Evolutionary conservation across 2,329 filamentous ascomycete species (phyloP).

Genomic region (Penicillium concentricum): DNA sequence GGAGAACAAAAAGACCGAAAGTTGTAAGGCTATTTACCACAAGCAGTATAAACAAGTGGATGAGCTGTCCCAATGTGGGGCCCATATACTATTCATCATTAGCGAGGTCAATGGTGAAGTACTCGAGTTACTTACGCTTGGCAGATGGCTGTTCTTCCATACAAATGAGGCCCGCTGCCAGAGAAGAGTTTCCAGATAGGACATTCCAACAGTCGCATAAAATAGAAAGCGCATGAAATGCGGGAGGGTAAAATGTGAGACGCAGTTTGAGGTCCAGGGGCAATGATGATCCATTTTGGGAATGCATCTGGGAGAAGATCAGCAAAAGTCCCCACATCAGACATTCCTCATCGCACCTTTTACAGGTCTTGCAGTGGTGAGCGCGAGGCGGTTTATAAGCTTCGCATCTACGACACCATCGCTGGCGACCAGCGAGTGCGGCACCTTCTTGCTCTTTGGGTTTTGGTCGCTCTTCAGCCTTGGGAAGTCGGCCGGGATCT

Average conservation of each 20-base stretch:
- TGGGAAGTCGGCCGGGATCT: conserved; percentile 57
- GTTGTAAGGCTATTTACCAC: conserved; percentile 57
- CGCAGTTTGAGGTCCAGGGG: conserved; percentile 65
- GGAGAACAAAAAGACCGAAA: conserved; percentile 55
- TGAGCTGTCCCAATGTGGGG: conserved; percentile 52
- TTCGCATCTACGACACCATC: conserved; percentile 64
- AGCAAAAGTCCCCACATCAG: conserved; percentile 1
- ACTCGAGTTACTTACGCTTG: conserved; percentile 50
- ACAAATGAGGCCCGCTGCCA: conserved; percentile 52
- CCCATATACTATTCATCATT: conserved; percentile 55
- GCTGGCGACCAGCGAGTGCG: conserved; percentile 31
- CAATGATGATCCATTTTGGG: conserved; percentile 68
- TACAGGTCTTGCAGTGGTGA: conserved; percentile 65
- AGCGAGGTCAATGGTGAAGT: background rate
- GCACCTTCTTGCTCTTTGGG: conserved; percentile 20
- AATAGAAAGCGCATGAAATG: conserved; percentile 65
- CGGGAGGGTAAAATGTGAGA: conserved; percentile 64
- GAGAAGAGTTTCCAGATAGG: conserved; percentile 56
- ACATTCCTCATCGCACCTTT: conserved; percentile 45
- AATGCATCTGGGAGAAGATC: conserved; percentile 51
- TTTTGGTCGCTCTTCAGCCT: conserved; percentile 36
- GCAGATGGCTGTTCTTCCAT: conserved; percentile 56
- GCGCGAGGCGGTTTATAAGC: conserved; percentile 61
- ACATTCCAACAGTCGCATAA: conserved; percentile 59
- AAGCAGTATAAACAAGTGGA: conserved; percentile 56